Evolutionary conservation across 1,139 yeast species (phyloP), one percentile per base, ranked within the genome.

Genomic region (Wickerhamomyces sp.): DNA sequence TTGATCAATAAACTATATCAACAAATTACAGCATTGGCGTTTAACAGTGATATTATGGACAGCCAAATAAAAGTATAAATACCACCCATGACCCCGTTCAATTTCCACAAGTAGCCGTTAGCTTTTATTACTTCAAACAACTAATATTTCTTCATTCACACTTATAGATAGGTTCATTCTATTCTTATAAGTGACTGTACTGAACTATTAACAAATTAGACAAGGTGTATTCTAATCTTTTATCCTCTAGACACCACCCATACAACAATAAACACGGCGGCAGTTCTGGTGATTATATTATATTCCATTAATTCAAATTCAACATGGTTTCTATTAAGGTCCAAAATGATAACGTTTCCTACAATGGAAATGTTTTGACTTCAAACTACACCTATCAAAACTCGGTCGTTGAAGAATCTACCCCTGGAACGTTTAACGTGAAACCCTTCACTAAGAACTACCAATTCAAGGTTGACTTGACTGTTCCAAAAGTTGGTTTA

Each of bases 401-500:
- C 58, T 78, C 89, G 15, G 53, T 72, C 45, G 89, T 84, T 41
- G 74, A 75, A 53, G 69, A 72, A 56, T 67, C 66, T 40, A 54
- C 60, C 36, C 73, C 73, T 32, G 94, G 89, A 42, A 67, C 72
- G 53, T 76, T 78, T 60, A 68, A 70, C 45, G 95, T 90, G 46
- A 80, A 84, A 27, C 95, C 95, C 23, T 78, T 85, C 50, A 65
- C 76, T 48, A 75, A 75, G 54, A 86, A 88, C 54, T 88, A 89
- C 64, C 85, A 89, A 62, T 91, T 91, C 76, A 87, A 88, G 68
- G 83, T 88, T 44, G 94, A 89, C 60, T 75, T 88, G 64, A 77
- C 75, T 53, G 82, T 84, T 46, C 96, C 96, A 57, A 89, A 84
- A 69, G 79, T 90, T 45, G 98, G 97, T 63, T 73, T 91, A 53